phyloP scores from a whole-genome alignment of 225 moss, liverwort and hornwort species.

The Sphagnum tenellum region DNA sequence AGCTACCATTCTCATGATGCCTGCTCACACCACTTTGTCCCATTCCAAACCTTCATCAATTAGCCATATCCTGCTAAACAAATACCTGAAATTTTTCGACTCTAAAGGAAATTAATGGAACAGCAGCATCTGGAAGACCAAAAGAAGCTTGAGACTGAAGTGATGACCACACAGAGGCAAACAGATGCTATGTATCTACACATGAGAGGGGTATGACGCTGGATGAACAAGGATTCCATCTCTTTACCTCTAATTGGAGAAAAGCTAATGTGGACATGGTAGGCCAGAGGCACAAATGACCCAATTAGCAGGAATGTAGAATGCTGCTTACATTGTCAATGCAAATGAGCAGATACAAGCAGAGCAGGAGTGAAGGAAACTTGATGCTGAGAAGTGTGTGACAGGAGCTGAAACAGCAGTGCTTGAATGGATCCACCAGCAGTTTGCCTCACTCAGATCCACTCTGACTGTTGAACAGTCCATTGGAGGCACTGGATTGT shows the following conservation, averaged over 20 bases:
- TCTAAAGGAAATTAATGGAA: neutral
- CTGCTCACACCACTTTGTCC: no score
- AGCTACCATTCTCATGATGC: no score
- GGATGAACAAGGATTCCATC: neutral
- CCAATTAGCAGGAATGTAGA: no score
- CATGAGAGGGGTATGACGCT: slow-evolving; percentile 25
- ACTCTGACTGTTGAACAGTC: slow-evolving; percentile 33
- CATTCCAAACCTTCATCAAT: no score
- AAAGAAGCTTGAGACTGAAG: slow-evolving; percentile 25
- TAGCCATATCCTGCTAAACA: no score
- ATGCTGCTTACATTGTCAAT: no score
- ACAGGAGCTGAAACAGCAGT: slow-evolving; percentile 17
- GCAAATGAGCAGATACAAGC: slow-evolving; percentile 19
- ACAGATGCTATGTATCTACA: slow-evolving; percentile 32
- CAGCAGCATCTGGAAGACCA: slow-evolving; percentile 34
- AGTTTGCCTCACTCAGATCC: slow-evolving; percentile 38
- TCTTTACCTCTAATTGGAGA: no score
- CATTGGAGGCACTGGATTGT: slow-evolving; percentile 1
- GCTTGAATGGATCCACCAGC: slow-evolving; percentile 49
- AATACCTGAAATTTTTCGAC: neutral
- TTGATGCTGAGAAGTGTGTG: slow-evolving; percentile 34
- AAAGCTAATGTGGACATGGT: no score
- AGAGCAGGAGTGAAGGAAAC: slow-evolving; percentile 32
- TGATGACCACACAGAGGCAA: slow-evolving; percentile 9
- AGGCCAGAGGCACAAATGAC: no score